phyloP scores from a whole-genome alignment of 2,329 filamentous ascomycete species.

The Nothophoma quercina region DNA sequence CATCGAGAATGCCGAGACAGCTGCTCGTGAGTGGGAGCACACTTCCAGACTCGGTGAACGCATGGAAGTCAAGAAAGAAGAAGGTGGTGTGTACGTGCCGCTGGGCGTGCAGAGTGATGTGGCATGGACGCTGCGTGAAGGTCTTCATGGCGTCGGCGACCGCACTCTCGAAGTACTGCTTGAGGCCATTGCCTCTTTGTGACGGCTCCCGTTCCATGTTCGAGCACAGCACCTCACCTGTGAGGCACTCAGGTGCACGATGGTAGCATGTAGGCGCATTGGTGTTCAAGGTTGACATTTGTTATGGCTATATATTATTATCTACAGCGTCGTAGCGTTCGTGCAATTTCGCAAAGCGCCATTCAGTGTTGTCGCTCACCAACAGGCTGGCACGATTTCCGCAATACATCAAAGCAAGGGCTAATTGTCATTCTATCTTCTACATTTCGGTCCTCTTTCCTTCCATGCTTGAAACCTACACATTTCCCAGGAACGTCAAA shows the following conservation, averaged over 20 bases:
- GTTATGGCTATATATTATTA: not conserved
- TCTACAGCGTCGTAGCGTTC: not conserved
- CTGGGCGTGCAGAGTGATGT: constrained; percentile 89
- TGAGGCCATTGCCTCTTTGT: constrained; percentile 64
- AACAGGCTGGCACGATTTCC: not conserved
- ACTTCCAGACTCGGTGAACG: constrained; percentile 90
- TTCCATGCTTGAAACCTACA: not conserved
- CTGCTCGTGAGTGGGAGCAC: constrained; percentile 93
- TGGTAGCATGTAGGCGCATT: not conserved
- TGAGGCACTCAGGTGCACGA: too few species aligned
- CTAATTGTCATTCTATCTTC: not conserved
- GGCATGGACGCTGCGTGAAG: constrained; percentile 73
- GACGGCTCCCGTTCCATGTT: not conserved
- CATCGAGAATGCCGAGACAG: constrained; percentile 85
- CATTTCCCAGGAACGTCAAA: constrained; percentile 54
- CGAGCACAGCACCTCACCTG: too few species aligned
- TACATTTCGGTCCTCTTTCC: not conserved
- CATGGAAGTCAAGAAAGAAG: constrained; percentile 73
- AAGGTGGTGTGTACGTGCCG: constrained; percentile 80
- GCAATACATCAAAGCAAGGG: not conserved
- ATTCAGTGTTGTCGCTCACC: too few species aligned
- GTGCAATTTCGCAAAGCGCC: too few species aligned
- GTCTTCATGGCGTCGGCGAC: constrained; percentile 54
- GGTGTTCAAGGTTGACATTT: not conserved
- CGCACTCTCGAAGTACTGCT: constrained; percentile 64